Evolutionary conservation across 129 eudicot genomes (phyloP).

Genomic region (Pulicaria dysenterica): DNA sequence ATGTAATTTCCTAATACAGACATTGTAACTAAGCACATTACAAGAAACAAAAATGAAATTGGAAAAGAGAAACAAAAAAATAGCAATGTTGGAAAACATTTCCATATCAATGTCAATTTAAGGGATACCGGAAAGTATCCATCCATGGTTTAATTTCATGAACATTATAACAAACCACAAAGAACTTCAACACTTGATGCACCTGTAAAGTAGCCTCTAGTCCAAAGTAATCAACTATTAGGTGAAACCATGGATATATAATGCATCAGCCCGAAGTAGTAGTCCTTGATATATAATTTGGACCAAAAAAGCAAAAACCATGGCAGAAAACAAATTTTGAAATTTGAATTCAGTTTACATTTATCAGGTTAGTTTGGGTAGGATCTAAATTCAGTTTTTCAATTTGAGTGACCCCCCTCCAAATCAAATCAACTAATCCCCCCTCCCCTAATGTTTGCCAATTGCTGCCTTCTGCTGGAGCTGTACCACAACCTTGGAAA

Average conservation of each 20-base stretch:
- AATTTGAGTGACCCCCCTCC: too few species aligned
- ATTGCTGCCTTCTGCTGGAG: too few species aligned
- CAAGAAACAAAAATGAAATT: background rate
- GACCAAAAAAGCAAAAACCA: too few species aligned
- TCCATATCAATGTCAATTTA: background rate
- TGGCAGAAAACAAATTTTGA: too few species aligned
- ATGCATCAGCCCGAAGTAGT: background rate
- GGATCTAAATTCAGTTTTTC: too few species aligned
- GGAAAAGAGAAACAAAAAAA: background rate
- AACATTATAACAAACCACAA: background rate
- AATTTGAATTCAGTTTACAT: too few species aligned
- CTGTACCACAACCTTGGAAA: too few species aligned
- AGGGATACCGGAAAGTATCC: background rate
- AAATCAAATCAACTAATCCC: too few species aligned
- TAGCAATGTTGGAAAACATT: background rate
- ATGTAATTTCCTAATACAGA: background rate
- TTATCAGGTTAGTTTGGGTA: too few species aligned
- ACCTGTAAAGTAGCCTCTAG: background rate
- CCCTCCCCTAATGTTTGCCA: too few species aligned
- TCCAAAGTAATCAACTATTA: background rate
- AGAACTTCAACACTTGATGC: slow-evolving; percentile 4
- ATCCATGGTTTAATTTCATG: background rate
- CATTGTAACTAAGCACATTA: background rate
- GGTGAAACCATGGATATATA: background rate
- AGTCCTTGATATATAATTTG: too few species aligned